A percentile compares a stretch with the other conserved stretches of the same genome.
Evolutionary conservation across 2,329 filamentous ascomycete genomes (phyloP).

Genomic region (Fusarium sp.): DNA sequence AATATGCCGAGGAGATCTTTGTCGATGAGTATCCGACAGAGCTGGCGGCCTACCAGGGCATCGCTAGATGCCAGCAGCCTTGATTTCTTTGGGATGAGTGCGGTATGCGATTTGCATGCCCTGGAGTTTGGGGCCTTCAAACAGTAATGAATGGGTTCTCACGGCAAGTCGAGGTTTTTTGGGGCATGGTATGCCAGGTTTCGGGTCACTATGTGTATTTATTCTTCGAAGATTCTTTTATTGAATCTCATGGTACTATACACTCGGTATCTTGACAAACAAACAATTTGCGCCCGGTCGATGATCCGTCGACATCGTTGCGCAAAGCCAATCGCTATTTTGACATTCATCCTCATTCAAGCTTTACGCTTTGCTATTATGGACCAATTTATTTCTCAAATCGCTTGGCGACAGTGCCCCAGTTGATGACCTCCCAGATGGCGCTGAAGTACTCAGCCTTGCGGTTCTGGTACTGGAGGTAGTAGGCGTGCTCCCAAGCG

Average conservation of each 20-base stretch:
- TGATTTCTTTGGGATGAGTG: slow-evolving; percentile 6
- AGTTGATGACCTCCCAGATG: slow-evolving; percentile 96
- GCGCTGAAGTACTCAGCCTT: slow-evolving; percentile 96
- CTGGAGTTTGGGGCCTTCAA: neutral
- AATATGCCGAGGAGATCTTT: slow-evolving; percentile 48
- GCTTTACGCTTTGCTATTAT: neutral
- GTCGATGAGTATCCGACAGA: slow-evolving; percentile 37
- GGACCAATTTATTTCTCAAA: slow-evolving; percentile 61
- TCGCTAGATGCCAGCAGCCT: slow-evolving; percentile 45
- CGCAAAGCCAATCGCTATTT: slow-evolving; percentile 27
- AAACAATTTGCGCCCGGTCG: slow-evolving; percentile 22
- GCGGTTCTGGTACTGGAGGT: slow-evolving; percentile 95
- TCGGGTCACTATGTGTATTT: slow-evolving; percentile 15
- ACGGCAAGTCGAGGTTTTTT: neutral
- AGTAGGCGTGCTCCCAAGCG: slow-evolving; percentile 97
- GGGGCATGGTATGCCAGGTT: neutral
- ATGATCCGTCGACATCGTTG: neutral
- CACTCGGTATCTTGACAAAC: slow-evolving; percentile 34
- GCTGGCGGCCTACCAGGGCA: slow-evolving; percentile 48
- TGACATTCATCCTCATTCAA: neutral
- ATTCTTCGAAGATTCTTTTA: slow-evolving; percentile 19
- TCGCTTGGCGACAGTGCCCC: slow-evolving; percentile 86
- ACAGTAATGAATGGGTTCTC: neutral
- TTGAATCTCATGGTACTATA: slow-evolving; percentile 36
- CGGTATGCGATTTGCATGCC: neutral